Conservation (phyloP, 2,329 filamentous ascomycete genomes). For the Stromatinia cepivora region DNA sequence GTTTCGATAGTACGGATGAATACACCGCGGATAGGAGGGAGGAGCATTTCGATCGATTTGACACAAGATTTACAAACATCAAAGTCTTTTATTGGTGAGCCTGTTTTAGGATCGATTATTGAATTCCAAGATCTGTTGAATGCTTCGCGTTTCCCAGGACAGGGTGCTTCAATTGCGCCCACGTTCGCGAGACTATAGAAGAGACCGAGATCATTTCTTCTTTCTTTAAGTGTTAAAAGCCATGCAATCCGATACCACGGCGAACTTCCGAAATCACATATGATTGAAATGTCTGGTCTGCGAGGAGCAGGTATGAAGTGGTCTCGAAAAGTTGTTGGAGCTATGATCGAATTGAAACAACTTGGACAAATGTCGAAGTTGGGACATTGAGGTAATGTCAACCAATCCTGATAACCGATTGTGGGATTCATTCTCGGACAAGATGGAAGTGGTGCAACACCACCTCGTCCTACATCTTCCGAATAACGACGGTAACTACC, state of each 20-base stretch:
- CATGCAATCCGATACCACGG: conserved; percentile 85
- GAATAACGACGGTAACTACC: conserved; percentile 55
- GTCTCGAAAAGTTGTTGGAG: conserved; percentile 64
- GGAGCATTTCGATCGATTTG: conserved; percentile 67
- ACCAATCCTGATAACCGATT: conserved; percentile 73
- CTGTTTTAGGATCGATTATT: conserved; percentile 66
- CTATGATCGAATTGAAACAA: conserved; percentile 73
- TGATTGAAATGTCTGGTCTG: conserved; percentile 57
- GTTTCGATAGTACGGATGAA: conserved; percentile 51
- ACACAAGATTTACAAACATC: conserved; percentile 74
- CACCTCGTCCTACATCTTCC: conserved; percentile 51
- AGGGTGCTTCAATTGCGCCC: conserved; percentile 57
- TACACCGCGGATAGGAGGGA: conserved; percentile 69
- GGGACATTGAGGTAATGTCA: conserved; percentile 69
- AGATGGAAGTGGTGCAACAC: conserved; percentile 56
- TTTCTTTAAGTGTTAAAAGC: conserved; percentile 73
- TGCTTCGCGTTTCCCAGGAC: conserved; percentile 55
- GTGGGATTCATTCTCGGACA: conserved; percentile 68
- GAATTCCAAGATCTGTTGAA: conserved; percentile 69
- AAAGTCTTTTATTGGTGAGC: conserved; percentile 67
- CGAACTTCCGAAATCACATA: conserved; percentile 75
- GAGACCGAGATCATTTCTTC: conserved; percentile 64
- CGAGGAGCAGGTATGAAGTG: conserved; percentile 63
- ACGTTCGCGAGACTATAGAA: conserved; percentile 69
- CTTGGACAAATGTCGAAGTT: conserved; percentile 79